Base-by-base conservation (phyloP, 2,329 filamentous ascomycete genomes). In the Claviceps sp. region DNA sequence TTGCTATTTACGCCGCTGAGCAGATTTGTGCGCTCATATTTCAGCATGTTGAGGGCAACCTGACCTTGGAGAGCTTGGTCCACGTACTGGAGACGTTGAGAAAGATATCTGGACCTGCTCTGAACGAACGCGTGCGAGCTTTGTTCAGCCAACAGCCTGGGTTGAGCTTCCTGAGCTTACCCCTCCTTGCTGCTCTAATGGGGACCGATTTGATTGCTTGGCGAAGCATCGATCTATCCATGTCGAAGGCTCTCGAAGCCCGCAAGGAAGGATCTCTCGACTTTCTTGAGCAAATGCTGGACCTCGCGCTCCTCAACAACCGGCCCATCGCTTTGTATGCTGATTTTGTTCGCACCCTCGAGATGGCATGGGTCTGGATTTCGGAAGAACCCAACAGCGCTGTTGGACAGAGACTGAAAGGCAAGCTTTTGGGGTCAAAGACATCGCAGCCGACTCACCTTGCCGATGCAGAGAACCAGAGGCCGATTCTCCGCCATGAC, bases 291-390 rank as follows among this genome's bases (percentile, higher is more conserved):
- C 82, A 83, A 44, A 73, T 96, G 44, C 74, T 95, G 56, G 85
- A 93, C 57, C 79, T 88, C 44, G 79, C 90, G 0, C 71, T 96
- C 8, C 77, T 95, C 48, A 87, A 81, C 58, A 87, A 89, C 47
- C 81, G 83, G 45, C 87, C 89, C 0, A 78, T 85, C 41, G 86
- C 85, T 1, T 72, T 96, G 47, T 86, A 89, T 59, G 83, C 89
- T 1, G 89, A 97, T 67, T 94, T 96, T 62, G 83, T 88, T 6
- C 78, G 81, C 55, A 94, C 88, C 53, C 75, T 95, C 51, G 84
- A 91, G 57, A 85, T 82, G 47, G 82, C 93, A 42, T 90, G 86
- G 70, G 72, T 79, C 47, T 95, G 89, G 89, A 78, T 95, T 37
- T 72, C 74, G 6, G 86, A 90, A 56, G 84, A 94, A 16, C 77